Conservation (phyloP, 306 rosid genomes). For the Senna siamea region DNA sequence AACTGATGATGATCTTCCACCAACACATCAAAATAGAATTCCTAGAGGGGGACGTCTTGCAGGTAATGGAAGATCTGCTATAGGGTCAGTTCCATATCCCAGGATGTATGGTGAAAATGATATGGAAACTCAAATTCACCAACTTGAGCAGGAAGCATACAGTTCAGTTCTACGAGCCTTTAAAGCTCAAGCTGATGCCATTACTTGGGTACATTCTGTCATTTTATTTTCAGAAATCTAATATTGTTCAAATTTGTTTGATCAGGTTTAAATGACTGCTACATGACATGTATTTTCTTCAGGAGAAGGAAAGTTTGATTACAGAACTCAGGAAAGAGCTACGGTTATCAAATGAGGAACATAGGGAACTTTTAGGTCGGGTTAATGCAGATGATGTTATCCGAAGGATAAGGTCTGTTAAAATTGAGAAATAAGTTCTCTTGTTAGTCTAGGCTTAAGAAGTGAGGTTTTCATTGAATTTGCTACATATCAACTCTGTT, state of each 20-base stretch:
- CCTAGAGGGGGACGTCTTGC: conserved; percentile 82
- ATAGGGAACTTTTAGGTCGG: conserved; percentile 88
- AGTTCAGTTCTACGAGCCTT: conserved; percentile 98
- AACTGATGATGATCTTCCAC: conserved; percentile 92
- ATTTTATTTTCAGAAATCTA: conserved; percentile 49
- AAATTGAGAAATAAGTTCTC: conserved; percentile 38
- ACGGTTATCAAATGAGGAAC: conserved; percentile 91
- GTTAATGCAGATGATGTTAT: conserved; percentile 91
- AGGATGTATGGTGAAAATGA: conserved; percentile 83
- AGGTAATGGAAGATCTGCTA: conserved; percentile 87
- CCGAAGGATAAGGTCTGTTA: conserved; percentile 78
- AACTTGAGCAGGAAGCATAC: conserved; percentile 97
- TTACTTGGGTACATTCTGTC: conserved; percentile 82
- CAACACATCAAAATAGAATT: conserved; percentile 81
- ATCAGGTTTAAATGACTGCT: conserved; percentile 65
- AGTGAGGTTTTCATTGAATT: conserved; percentile 31
- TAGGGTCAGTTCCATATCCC: conserved; percentile 76
- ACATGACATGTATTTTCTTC: conserved; percentile 64
- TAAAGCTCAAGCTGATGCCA: conserved; percentile 98
- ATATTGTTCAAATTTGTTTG: conserved; percentile 40
- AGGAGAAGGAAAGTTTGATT: conserved; percentile 94
- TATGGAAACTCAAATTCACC: conserved; percentile 96
- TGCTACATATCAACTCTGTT: conserved; percentile 13
- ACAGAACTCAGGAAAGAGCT: conserved; percentile 92
- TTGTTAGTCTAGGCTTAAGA: conserved; percentile 30